Base-by-base conservation (phyloP, 805 yeast genomes). In the Clavispora phyllophila region DNA sequence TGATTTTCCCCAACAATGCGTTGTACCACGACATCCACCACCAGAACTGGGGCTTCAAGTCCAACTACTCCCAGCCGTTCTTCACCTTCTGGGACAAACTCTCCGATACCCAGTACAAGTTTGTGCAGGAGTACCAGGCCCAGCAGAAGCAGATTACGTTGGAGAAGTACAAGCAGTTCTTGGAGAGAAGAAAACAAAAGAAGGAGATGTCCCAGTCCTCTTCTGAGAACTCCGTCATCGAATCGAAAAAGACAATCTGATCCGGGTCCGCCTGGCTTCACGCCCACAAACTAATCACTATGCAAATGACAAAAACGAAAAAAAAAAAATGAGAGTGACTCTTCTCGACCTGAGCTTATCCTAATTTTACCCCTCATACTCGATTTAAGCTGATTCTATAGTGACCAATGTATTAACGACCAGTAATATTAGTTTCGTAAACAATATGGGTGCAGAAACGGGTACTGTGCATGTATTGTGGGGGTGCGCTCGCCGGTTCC, bases 21-120 rank as follows among this genome's bases (percentile, higher is more conserved):
- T 84, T 89, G 25, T 93, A 89, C 63, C 99, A 93, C 59, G 99
- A 93, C 65, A 90, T 93, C 54, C 99, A 93, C 62, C 99, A 93
- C 66, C 99, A 93, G 72, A 81, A 79, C 55, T 93, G 91, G 73
- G 99, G 99, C 29, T 81, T 93, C 66, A 88, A 88, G 70, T 81
- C 84, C 44, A 93, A 93, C 68, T 93, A 82, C 58, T 83, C 95
- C 12, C 99, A 93, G 72, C 99, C 99, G 4, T 93, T 91, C 69
- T 93, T 93, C 67, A 84, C 88, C 1, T 81, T 88, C 58, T 93
- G 99, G 99, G 99, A 93, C 64, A 66, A 67, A 40, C 49, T 82
- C 38, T 74, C 78, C 43, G 77, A 80, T 42, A 88, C 98, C 1
- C 81, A 82, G 56, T 90, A 83, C 66, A 71, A 78, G 49, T 67